Percentiles rank a stretch among this genome's conserved stretches.
Evolutionary conservation across 768 basidiomycete species (phyloP).

Genomic region (Hydnum rufescens): DNA sequence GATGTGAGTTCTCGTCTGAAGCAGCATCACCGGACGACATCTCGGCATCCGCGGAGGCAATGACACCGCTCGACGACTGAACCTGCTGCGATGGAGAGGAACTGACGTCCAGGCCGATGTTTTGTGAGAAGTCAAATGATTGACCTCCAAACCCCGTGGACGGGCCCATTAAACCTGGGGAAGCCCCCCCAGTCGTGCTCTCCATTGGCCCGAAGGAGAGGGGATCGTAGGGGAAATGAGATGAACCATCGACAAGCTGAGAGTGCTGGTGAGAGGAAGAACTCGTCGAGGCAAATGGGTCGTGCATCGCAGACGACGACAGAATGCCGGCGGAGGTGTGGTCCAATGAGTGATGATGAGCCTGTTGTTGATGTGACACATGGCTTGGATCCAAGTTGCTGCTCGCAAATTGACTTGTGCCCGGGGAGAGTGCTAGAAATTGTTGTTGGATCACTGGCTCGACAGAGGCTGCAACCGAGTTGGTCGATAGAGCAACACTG

Average conservation of each 20-base stretch:
- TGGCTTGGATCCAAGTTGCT: not conserved
- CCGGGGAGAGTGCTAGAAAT: slow-evolving; percentile 62
- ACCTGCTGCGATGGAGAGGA: too few relatives aligned
- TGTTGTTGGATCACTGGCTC: slow-evolving; percentile 84
- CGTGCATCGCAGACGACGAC: not conserved
- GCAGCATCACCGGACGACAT: too few relatives aligned
- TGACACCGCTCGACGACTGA: too few relatives aligned
- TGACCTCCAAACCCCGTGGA: too few relatives aligned
- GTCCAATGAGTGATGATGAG: not conserved
- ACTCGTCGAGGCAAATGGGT: not conserved
- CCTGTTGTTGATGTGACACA: not conserved
- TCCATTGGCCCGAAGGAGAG: not conserved
- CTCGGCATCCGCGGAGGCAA: too few relatives aligned
- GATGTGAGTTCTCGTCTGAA: too few relatives aligned
- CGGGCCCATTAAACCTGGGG: too few relatives aligned
- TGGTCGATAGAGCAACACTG: slow-evolving; percentile 72
- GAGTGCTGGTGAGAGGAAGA: too few relatives aligned
- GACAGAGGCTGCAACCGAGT: slow-evolving; percentile 79
- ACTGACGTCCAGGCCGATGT: too few relatives aligned
- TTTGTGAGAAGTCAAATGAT: too few relatives aligned
- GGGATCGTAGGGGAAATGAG: not conserved
- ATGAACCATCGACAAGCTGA: too few relatives aligned
- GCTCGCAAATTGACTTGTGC: not conserved
- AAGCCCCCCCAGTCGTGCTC: not conserved
- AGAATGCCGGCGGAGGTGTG: not conserved